Conservation (phyloP, 331 rosid genomes). For the Rosa hybrid region DNA sequence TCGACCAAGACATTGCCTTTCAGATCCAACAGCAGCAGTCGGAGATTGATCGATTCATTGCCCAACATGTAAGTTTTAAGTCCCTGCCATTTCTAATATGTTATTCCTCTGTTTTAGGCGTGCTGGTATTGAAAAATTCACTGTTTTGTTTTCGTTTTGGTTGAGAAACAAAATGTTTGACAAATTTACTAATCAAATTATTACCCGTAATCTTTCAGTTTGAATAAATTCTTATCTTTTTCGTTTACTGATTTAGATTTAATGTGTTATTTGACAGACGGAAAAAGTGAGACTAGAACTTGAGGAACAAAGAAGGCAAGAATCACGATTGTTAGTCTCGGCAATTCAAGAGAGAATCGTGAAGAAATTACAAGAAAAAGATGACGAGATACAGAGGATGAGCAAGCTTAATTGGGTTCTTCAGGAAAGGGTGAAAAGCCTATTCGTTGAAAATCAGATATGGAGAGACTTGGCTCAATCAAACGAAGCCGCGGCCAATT, state of each 20-base stretch:
- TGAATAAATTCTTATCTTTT: no score
- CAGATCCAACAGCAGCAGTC: slow-evolving; percentile 41
- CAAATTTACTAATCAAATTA: neutral
- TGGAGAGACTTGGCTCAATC: slow-evolving; percentile 80
- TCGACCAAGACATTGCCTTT: slow-evolving; percentile 27
- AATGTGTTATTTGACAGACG: slow-evolving; percentile 37
- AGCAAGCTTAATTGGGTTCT: slow-evolving; percentile 67
- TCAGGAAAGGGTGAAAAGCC: slow-evolving; percentile 57
- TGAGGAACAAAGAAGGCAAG: slow-evolving; percentile 51
- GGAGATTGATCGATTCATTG: slow-evolving; percentile 41
- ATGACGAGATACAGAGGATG: slow-evolving; percentile 70
- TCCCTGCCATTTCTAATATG: neutral
- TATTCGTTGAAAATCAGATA: slow-evolving; percentile 69
- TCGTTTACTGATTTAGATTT: neutral
- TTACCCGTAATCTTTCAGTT: neutral
- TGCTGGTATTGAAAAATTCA: neutral
- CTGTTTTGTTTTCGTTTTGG: neutral
- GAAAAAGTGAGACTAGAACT: slow-evolving; percentile 67
- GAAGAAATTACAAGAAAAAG: slow-evolving; percentile 67
- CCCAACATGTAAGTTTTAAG: slow-evolving; percentile 35
- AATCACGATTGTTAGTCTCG: slow-evolving; percentile 50
- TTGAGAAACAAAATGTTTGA: neutral
- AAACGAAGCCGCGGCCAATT: slow-evolving; percentile 74
- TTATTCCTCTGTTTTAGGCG: neutral
- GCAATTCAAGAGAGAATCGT: slow-evolving; percentile 52